A percentile compares a stretch with the other conserved stretches of the same genome.
Conservation (phyloP, 225 moss, liverwort and hornwort genomes). For the Polytrichum commune region DNA sequence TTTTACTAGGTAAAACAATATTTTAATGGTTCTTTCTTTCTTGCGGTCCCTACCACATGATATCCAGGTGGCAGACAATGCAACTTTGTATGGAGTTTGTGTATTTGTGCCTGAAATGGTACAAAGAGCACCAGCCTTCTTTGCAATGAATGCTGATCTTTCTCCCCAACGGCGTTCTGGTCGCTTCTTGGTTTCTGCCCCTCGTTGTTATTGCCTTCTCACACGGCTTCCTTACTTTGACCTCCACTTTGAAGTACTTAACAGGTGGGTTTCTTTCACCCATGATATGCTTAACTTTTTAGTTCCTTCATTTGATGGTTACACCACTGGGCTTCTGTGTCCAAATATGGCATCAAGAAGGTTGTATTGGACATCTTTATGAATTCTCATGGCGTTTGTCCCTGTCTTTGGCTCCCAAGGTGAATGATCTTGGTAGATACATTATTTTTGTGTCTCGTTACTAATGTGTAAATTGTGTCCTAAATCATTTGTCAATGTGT, state of each 20-base stretch:
- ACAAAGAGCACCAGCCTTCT: conserved; percentile 85
- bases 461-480: neutral
- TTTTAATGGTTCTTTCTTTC: neutral
- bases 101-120: conserved; percentile 94
- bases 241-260: conserved; percentile 91
- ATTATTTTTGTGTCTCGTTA: too few relatives aligned
- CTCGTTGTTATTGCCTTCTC: conserved; percentile 97
- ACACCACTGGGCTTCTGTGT: too few relatives aligned
- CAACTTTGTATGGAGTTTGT: conserved; percentile 91
- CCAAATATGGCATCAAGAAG: too few relatives aligned
- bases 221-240: conserved; percentile 87
- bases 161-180: conserved; percentile 77
- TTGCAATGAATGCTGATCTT: conserved; percentile 81
- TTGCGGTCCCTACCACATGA: neutral
- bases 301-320: too few relatives aligned
- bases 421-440: too few relatives aligned
- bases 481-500: conserved; percentile 7
- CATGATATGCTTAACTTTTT: neutral
- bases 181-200: conserved; percentile 91
- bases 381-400: too few relatives aligned
- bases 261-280: conserved; percentile 47
- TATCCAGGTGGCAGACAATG: conserved; percentile 87
- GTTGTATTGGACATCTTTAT: too few relatives aligned
- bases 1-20: too few relatives aligned
- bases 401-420: too few relatives aligned